Evolutionary conservation across 352 stramenopile species (phyloP), one percentile per base, ranked within the genome.

Genomic region (Pythium folliculosum): DNA sequence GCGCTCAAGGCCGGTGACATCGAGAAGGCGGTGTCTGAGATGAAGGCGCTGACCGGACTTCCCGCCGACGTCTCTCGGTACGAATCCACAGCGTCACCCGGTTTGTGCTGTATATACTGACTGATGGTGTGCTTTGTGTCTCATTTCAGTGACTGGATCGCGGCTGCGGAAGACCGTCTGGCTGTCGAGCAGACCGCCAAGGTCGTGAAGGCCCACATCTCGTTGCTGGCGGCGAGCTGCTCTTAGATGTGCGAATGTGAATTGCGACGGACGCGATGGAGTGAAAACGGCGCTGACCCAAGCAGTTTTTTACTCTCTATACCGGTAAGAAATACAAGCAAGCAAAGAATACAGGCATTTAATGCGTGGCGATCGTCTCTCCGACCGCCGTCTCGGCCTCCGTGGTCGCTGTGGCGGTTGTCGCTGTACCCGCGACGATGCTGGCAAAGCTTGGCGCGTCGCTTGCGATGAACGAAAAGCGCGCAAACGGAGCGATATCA

Each of bases 201-300:
- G 77, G 77, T 93, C 59, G 73, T 95, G 49, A 95, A 95, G 75
- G 85, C 86, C 23, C 86, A 95, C 63, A 81, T 91, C 48, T 84
- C 86, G 32, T 65, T 95, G 49, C 65, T 95, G 32, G 86, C 86
- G 19, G 86, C 83, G n/a, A 95, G 86, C 71, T 90, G 84, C 53
- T 93, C 86, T 22, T 95, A 88, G 52, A 55, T 54, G 47, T 54
- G 22, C 38, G 54, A 66, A 21, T 47, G 14, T 47, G 40, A 47
- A 47, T n/a, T 16, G 47, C 7, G 49, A 38, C 22, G 27, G 22
- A 59, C 38, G 37, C 22, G 38, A 43, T 66, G 44, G 64, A 64
- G 54, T 60, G 48, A 30, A 21, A 44, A 37, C 8, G 27, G 14
- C 17, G 35, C 23, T 43, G 4, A 7, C 32, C 17, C 40, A 47